Conservation (phyloP, 2,329 filamentous ascomycete genomes). For the Diaporthe vexans region DNA sequence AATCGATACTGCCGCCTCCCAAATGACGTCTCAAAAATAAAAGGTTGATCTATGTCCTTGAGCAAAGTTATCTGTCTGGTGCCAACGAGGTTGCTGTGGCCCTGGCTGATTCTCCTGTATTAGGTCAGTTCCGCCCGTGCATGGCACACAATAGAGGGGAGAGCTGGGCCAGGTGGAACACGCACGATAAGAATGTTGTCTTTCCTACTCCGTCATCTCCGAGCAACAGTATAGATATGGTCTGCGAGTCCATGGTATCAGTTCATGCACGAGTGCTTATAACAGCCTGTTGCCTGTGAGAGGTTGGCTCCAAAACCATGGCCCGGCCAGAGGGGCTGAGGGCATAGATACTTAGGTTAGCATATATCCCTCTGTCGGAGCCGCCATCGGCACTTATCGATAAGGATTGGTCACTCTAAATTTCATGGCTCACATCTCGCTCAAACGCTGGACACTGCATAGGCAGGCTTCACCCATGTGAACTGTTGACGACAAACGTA, state of each 20-base stretch:
- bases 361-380: slow-evolving; percentile 20
- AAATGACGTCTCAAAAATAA: slow-evolving; percentile 67
- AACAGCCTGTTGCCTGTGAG: neutral
- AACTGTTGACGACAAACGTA: slow-evolving; percentile 24
- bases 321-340: neutral
- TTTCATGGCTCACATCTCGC: slow-evolving; percentile 20
- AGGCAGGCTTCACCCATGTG: slow-evolving; percentile 23
- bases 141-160: slow-evolving; percentile 26
- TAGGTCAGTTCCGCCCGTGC: slow-evolving; percentile 33
- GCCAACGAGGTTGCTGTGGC: slow-evolving; percentile 47
- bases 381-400: slow-evolving; percentile 40
- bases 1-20: slow-evolving; percentile 64
- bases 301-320: neutral
- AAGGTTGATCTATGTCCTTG: slow-evolving; percentile 72
- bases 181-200: slow-evolving; percentile 73
- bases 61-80: slow-evolving; percentile 62
- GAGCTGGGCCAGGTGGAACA: slow-evolving; percentile 44
- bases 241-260: slow-evolving; percentile 61
- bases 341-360: neutral
- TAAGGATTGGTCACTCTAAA: slow-evolving; percentile 42
- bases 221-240: slow-evolving; percentile 68
- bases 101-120: slow-evolving; percentile 66
- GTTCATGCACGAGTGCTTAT: slow-evolving; percentile 34
- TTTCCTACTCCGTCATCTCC: slow-evolving; percentile 73
- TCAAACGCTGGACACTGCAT: neutral